phyloP scores from a whole-genome alignment of 371 early-diverging fungal genomes.

The Mucor racemosus region DNA sequence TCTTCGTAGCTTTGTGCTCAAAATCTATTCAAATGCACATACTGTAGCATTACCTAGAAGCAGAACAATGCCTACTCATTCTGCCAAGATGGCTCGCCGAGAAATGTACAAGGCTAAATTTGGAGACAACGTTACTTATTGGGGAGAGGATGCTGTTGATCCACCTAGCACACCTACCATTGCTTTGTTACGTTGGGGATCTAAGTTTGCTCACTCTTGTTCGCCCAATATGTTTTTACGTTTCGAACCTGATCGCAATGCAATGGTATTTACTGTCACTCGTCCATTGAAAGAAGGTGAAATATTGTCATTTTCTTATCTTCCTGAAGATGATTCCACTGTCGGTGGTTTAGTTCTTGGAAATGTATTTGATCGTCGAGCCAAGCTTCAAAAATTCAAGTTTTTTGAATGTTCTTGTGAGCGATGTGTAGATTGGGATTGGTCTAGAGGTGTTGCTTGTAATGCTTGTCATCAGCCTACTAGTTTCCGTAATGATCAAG shows the following conservation, averaged over 20 bases:
- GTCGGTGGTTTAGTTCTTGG: constrained; percentile 52
- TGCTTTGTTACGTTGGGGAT: constrained; percentile 49
- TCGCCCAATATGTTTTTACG: constrained; percentile 54
- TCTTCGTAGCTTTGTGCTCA: constrained; percentile 43
- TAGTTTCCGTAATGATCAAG: constrained; percentile 5
- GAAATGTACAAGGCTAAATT: constrained; percentile 29
- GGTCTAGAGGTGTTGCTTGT: constrained; percentile 36
- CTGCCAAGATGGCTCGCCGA: constrained; percentile 30
- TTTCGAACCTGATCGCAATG: constrained; percentile 38
- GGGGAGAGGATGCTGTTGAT: constrained; percentile 24
- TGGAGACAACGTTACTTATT: constrained; percentile 26
- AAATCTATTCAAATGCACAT: constrained; percentile 57
- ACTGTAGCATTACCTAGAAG: constrained; percentile 39
- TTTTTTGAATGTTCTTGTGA: constrained; percentile 51
- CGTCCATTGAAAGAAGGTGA: constrained; percentile 38
- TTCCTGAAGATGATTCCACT: constrained; percentile 50
- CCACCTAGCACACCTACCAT: constrained; percentile 31
- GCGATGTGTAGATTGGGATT: constrained; percentile 46
- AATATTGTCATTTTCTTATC: constrained; percentile 46
- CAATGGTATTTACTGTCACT: constrained; percentile 46
- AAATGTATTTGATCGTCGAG: constrained; percentile 33
- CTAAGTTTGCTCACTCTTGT: constrained; percentile 55
- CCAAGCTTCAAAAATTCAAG: constrained; percentile 44
- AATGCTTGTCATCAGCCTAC: constrained; percentile 10
- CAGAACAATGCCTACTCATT: constrained; percentile 38